Conservation (phyloP, 257 asterid species). For the Paraleonurus japonicus region DNA sequence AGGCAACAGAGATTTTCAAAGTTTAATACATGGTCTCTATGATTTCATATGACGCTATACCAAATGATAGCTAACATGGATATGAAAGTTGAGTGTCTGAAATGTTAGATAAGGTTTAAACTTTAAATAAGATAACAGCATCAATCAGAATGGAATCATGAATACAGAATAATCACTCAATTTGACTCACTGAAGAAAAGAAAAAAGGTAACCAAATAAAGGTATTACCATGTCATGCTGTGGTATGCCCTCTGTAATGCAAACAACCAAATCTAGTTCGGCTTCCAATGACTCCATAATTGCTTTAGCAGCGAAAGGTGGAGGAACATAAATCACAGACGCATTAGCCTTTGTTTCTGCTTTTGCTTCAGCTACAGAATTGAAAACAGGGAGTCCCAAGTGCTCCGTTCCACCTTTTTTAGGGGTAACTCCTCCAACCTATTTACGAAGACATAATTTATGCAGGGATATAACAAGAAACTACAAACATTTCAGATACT, state of each 20-base stretch:
- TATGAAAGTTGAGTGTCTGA: not conserved
- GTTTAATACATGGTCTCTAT: not conserved
- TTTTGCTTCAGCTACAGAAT: constrained; percentile 88
- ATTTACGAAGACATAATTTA: constrained; percentile 16
- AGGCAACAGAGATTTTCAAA: not conserved
- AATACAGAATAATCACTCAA: not conserved
- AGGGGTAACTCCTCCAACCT: constrained; percentile 99
- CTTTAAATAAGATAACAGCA: not conserved
- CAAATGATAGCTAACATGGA: not conserved
- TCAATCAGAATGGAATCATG: not conserved
- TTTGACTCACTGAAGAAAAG: constrained; percentile 3
- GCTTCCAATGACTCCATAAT: constrained; percentile 89
- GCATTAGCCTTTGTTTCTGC: constrained; percentile 93
- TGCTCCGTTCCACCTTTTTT: constrained; percentile 96
- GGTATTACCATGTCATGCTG: constrained; percentile 89
- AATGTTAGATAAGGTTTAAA: constrained; percentile 1
- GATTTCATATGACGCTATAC: not conserved
- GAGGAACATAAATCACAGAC: constrained; percentile 91
- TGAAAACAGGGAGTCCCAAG: constrained; percentile 92
- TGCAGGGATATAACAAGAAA: not conserved
- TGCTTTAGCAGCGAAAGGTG: constrained; percentile 91
- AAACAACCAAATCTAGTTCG: constrained; percentile 85
- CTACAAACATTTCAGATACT: not conserved
- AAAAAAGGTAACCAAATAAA: not conserved
- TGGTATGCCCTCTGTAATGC: constrained; percentile 94